A percentile compares a stretch with the other conserved stretches of the same genome.
Evolutionary conservation across 495 filamentous ascomycete species (phyloP).

Genomic region (Talaromyces ruber): DNA sequence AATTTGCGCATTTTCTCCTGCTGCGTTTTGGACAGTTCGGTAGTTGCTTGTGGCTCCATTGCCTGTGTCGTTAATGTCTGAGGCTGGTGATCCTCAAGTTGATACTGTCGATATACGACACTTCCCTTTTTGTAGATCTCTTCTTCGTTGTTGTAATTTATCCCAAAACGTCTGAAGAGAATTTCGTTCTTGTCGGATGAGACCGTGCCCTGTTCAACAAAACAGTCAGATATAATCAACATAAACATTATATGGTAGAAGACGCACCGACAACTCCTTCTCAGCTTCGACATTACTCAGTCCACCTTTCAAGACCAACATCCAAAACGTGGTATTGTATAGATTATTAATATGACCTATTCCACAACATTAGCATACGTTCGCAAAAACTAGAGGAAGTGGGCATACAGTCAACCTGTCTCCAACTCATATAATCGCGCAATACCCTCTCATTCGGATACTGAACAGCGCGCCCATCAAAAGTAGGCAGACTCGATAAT

Average conservation of each 20-base stretch:
- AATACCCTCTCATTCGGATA: conserved; percentile 75
- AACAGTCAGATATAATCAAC: background rate
- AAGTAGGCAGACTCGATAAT: conserved; percentile 66
- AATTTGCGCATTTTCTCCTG: conserved; percentile 69
- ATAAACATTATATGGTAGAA: background rate
- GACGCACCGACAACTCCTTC: conserved; percentile 56
- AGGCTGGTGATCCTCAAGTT: conserved; percentile 32
- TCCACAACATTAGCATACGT: background rate
- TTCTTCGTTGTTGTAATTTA: conserved; percentile 95
- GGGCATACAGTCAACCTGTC: conserved; percentile 84
- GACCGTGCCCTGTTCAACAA: conserved; percentile 55
- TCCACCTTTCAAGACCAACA: conserved; percentile 67
- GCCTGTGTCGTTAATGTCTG: conserved; percentile 11
- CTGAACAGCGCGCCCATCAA: conserved; percentile 83
- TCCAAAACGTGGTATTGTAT: conserved; percentile 97
- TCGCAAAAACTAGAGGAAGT: background rate
- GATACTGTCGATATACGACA: conserved; percentile 65
- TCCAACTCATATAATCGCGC: conserved; percentile 93
- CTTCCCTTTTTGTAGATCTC: conserved; percentile 93
- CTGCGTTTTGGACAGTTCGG: conserved; percentile 60
- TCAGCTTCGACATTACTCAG: conserved; percentile 72
- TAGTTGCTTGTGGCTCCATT: conserved; percentile 7
- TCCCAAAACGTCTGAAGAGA: conserved; percentile 76
- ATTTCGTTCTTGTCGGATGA: conserved; percentile 93
- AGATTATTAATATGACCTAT: conserved; percentile 94